Evolutionary conservation across 108 stramenopile species (phyloP), one percentile per base, ranked within the genome.

Genomic region (Skeletonema tropicum): DNA sequence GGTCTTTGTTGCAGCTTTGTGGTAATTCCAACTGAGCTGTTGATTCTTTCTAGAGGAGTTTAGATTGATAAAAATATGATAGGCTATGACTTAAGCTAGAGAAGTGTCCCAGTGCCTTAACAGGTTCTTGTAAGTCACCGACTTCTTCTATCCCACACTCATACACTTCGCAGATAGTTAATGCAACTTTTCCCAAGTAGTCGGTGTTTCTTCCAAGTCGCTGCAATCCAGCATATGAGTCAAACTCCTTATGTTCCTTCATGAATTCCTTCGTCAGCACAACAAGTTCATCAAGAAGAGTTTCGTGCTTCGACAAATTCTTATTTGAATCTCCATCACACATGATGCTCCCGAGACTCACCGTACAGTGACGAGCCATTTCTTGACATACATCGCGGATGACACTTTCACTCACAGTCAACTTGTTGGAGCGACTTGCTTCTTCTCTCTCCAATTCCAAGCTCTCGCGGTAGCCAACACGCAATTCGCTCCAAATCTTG

Each of bases 1-100:
- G 77, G 36, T 92, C 90, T 4, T 68, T 94, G 60, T 58, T 94
- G 63, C 93, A 94, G 73, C 66, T 94, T 17, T 94, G 93, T 79
- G 93, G 93, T 14, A 63, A 49, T 49, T 17, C 19, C 48, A 49
- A 49, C 48, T 49, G 48, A 49, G 48, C 48, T 4, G 15, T 29
- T 29, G 26, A n/a, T n/a, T n/a, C n/a, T n/a, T n/a, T n/a, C 42
- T 45, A 15, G 3, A 46, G 12, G 48, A 49, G 19, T 49, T 49
- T 49, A 19, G 48, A 49, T 19, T 14, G 17, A 21, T 49, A 49
- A 5, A 19, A 49, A 19, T 35, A 19, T 35, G 35, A 8, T 35
- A 35, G 48, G 48, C 14, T 12, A 49, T 49, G 48, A 19, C 19
- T 5, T 49, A 19, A 49, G 9, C 35, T 8, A 35, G 6, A 29